Evolutionary conservation across 768 basidiomycete species (phyloP).

Genomic region (Calocera cornea): DNA sequence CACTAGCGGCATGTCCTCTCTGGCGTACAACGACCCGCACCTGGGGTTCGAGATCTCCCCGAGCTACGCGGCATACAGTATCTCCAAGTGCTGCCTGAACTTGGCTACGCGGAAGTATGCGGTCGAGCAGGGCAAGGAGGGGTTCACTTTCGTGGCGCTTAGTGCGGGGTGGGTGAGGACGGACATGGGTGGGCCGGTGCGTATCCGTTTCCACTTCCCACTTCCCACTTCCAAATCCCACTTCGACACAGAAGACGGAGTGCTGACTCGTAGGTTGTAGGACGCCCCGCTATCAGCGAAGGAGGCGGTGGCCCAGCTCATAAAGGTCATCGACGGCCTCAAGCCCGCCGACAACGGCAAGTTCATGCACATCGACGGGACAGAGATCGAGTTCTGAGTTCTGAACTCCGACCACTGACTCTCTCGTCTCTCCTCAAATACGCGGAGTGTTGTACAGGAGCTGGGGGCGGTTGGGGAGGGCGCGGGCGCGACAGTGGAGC

Average conservation of each 20-base stretch:
- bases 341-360: not conserved
- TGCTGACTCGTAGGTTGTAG: too few species aligned
- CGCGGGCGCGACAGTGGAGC: not conserved
- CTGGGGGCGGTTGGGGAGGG: not conserved
- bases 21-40: not conserved
- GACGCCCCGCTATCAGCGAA: not conserved
- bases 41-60: not conserved
- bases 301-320: not conserved
- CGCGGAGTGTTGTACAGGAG: too few species aligned
- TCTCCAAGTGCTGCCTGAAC: constrained; percentile 5
- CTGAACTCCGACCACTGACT: too few species aligned
- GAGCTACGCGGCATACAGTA: not conserved
- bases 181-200: constrained; percentile 1
- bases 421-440: too few species aligned
- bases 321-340: not conserved
- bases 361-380: not conserved
- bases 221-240: not conserved
- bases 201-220: not conserved
- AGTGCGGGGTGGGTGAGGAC: constrained; percentile 5
- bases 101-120: not conserved
- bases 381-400: constrained; percentile 1
- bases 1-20: not conserved
- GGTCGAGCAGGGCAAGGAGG: not conserved
- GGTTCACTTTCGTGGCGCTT: not conserved
- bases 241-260: too few species aligned